Percentiles rank a stretch among this genome's conserved stretches.
Evolutionary conservation across 257 asterid genomes (phyloP).

Genomic region (Verbena officinalis): DNA sequence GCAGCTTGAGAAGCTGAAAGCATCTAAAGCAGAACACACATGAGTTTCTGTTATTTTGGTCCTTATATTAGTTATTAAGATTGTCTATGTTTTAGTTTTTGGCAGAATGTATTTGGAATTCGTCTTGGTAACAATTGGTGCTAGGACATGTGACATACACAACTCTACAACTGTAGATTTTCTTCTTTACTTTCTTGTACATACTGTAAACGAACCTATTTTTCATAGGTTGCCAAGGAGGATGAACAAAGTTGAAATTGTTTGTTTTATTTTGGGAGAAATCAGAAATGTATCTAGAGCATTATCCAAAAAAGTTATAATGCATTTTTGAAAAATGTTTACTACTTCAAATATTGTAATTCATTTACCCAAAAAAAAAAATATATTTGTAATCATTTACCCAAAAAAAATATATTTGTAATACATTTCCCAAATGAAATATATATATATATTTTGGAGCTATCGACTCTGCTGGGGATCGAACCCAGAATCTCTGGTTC

Average conservation of each 20-base stretch:
- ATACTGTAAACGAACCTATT: not conserved
- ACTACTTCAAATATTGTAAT: too few species aligned
- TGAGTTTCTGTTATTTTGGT: constrained; percentile 35
- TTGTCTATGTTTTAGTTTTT: not conserved
- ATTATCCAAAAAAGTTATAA: not conserved
- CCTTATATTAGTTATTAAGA: constrained; percentile 6
- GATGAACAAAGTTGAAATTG: not conserved
- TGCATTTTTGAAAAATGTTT: too few species aligned
- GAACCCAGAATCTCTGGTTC: constrained; percentile 99
- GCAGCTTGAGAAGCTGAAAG: constrained; percentile 86
- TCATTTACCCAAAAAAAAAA: too few species aligned
- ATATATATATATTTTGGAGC: too few species aligned
- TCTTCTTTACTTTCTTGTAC: not conserved
- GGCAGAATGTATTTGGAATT: not conserved
- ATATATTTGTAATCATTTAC: too few species aligned
- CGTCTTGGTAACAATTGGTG: constrained; percentile 2
- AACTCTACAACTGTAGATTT: not conserved
- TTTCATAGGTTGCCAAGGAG: not conserved
- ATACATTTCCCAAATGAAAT: too few species aligned
- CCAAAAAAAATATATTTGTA: too few species aligned
- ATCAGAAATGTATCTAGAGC: not conserved
- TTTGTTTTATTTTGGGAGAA: too few species aligned
- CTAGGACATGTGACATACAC: not conserved
- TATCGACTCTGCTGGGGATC: constrained; percentile 92
- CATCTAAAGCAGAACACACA: constrained; percentile 65